phyloP scores from a whole-genome alignment of 2,329 filamentous ascomycete species.

The Xylariaceae sp. region DNA sequence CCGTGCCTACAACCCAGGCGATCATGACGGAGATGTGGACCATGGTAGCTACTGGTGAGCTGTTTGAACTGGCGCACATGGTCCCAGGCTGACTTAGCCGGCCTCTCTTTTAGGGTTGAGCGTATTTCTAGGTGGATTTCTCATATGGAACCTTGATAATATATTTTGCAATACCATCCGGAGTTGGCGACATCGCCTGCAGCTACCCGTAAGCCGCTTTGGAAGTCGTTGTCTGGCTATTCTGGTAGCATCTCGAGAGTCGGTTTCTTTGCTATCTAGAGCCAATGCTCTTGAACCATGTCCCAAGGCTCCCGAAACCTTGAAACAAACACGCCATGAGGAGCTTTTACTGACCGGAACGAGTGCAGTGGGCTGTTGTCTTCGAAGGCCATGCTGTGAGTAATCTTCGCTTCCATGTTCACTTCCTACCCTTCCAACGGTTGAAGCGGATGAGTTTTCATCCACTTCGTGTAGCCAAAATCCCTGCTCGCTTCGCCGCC shows the following conservation, averaged over 20 bases:
- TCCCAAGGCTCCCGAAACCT: too few species aligned
- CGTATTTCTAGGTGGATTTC: slow-evolving; percentile 71
- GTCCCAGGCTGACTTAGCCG: neutral
- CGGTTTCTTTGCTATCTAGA: too few species aligned
- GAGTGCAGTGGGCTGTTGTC: slow-evolving; percentile 61
- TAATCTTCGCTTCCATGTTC: too few species aligned
- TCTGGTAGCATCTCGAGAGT: too few species aligned
- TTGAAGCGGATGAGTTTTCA: too few species aligned
- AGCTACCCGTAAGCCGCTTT: slow-evolving; percentile 49
- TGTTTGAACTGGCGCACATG: neutral
- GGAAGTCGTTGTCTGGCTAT: too few species aligned
- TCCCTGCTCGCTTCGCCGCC: too few species aligned
- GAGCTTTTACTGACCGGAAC: too few species aligned
- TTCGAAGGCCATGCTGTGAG: slow-evolving; percentile 39
- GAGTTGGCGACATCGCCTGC: slow-evolving; percentile 61
- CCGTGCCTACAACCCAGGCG: slow-evolving; percentile 24
- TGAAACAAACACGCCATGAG: too few species aligned
- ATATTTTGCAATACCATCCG: slow-evolving; percentile 65
- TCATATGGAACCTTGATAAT: slow-evolving; percentile 77
- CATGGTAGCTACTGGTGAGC: slow-evolving; percentile 57
- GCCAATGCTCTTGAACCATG: too few species aligned
- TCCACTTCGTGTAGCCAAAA: too few species aligned
- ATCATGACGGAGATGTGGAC: slow-evolving; percentile 66
- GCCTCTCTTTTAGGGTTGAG: slow-evolving; percentile 47
- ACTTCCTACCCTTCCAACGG: too few species aligned